Evolutionary conservation across 768 basidiomycete species (phyloP), one percentile per base, ranked within the genome.

Genomic region (Rhizopogon roseolus): DNA sequence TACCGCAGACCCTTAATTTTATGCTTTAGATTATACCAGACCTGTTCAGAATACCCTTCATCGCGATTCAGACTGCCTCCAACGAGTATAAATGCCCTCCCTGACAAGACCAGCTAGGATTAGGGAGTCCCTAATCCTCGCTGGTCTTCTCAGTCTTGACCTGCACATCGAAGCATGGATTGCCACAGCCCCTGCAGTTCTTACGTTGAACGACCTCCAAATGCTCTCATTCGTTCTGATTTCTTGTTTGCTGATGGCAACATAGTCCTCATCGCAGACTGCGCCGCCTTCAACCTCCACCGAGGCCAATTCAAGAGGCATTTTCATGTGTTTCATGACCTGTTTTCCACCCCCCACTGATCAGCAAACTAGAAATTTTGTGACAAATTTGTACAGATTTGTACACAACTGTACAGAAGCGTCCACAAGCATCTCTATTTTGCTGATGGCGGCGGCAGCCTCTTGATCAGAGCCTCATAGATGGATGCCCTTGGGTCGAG

Each of bases 191-290:
- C 1, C 1, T n/a, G n/a, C n/a, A n/a, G n/a, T n/a, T n/a, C n/a
- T n/a, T n/a, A n/a, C n/a, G n/a, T n/a, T n/a, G 19, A 25, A 7
- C 6, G 19, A 27, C 22, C 50, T 16, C 64, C 66, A 8, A 62
- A 67, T 39, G 60, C 66, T 34, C 62, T 67, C 51, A 53, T 69
- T 29, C 64, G 74, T 25, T 80, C 85, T 1, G 84, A 86, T 58
- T 79, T 89, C 62, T 90, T 85, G 85, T 90, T 90, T 63, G 57
- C 69, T 0, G 88, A 90, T 60, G 88, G 88, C 11, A 90, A 88
- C 62, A 71, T 88, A 41, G 70, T 88, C 50, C 75, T 90, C 50
- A 67, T 87, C 50, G 77, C 82, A 1, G 78, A 76, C 0, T 66
- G 68, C 17, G 78, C 78, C 11, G 81, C 78, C 0, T 90, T 89